Base-by-base conservation (phyloP, 352 stramenopile species). In the Globisporangium polare region DNA sequence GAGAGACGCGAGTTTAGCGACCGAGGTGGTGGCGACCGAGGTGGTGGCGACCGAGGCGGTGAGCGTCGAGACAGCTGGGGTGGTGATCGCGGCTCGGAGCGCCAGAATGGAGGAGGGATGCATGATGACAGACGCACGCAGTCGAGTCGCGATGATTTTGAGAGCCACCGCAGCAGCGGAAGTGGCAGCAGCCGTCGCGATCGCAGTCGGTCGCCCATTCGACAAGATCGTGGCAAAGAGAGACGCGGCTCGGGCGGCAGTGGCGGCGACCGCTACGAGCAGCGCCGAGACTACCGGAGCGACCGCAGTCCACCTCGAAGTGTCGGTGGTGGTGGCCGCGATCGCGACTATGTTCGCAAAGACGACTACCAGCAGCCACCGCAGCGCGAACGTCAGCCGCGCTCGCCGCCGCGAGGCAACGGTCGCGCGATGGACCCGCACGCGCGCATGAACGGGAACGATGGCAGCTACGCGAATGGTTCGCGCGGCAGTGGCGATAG, bases 131-230 rank as follows among this genome's bases (percentile, higher is more conserved):
- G 45, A 37, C 45, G 46, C 9, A 31, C 31, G 33, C 53, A 55
- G 22, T 15, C 31, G 6, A 42, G 29, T 22, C 58, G 58, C n/a
- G 37, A 12, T 22, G 59, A 59, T 15, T 24, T 12, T 12, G 49
- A 59, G 20, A 59, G n/a, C 27, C 35, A 47, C 24, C 59, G 37
- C n/a, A 29, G 51, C 22, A 18, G n/a, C 3, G 35, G 22, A 15
- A 13, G 20, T 17, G 22, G 24, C 26, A 17, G 52, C 6, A 43
- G 24, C 18, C 57, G 57, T 63, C 60, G 60, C 20, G 60, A 66
- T 15, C 60, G 60, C 13, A 66, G 60, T 6, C 60, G 60, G 3
- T 66, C 60, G 41, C 59, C 59, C 13, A 27, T 35, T 42, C 58
- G 49, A 26, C n/a, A 29, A n/a, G 59, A 53, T n/a, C 59, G 58